Evolutionary conservation across 345 rosid genomes (phyloP).

Genomic region (Xanthoceras sorbifolium): DNA sequence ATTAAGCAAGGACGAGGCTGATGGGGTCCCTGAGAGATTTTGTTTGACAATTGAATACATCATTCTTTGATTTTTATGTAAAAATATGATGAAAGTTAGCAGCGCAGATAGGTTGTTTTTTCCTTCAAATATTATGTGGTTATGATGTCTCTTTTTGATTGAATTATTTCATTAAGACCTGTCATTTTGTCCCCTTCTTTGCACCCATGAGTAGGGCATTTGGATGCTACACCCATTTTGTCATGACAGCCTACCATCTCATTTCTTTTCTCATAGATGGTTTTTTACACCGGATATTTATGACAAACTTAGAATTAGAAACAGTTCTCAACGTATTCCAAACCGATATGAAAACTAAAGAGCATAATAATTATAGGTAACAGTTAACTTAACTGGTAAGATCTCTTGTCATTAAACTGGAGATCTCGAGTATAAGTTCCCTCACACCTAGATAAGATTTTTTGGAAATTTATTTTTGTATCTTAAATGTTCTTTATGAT

Average conservation of each 20-base stretch:
- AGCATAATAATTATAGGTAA: too few relatives aligned
- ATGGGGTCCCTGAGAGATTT: conserved; percentile 5
- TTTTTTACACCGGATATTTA: too few relatives aligned
- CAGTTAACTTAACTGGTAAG: too few relatives aligned
- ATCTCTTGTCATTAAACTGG: too few relatives aligned
- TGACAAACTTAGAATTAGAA: too few relatives aligned
- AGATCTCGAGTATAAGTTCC: too few relatives aligned
- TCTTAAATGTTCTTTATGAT: conserved; percentile 6
- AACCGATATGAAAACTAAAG: too few relatives aligned
- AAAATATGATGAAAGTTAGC: neutral
- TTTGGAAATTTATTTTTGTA: too few relatives aligned
- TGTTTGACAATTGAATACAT: neutral
- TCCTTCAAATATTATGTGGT: conserved; percentile 10
- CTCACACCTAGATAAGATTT: too few relatives aligned
- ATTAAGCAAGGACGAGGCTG: neutral
- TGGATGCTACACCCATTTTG: neutral
- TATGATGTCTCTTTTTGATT: conserved; percentile 15
- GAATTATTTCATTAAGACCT: conserved; percentile 19
- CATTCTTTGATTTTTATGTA: neutral
- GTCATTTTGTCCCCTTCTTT: conserved; percentile 4
- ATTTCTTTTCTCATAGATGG: too few relatives aligned
- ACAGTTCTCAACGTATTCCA: too few relatives aligned
- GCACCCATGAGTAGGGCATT: neutral
- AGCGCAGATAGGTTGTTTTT: neutral
- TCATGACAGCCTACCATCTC: neutral